phyloP scores from a whole-genome alignment of 176 grass and related monocot genomes.

The Zea mays region DNA sequence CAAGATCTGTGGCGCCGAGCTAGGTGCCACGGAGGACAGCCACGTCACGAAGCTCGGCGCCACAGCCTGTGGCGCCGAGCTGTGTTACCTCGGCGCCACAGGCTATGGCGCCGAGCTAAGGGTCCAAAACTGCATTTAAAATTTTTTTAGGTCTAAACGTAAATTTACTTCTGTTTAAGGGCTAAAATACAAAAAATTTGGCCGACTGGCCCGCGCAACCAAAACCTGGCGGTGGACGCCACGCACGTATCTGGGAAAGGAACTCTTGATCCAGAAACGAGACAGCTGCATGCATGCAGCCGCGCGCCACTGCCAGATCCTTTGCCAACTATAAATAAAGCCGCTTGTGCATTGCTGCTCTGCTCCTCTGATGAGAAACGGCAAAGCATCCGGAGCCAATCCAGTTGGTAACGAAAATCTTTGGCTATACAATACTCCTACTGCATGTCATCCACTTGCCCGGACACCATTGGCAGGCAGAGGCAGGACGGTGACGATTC shows the following conservation, averaged over 20 bases:
- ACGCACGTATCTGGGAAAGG: background rate
- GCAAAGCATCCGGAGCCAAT: background rate
- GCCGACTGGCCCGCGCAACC: background rate
- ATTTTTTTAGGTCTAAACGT: too few relatives aligned
- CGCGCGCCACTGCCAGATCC: background rate
- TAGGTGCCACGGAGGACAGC: too few relatives aligned
- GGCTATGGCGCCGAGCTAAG: too few relatives aligned
- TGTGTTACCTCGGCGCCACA: too few relatives aligned
- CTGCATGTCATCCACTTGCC: slow-evolving; percentile 12
- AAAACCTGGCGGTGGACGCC: background rate
- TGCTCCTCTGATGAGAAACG: background rate
- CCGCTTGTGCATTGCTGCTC: too few relatives aligned
- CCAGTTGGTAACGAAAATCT: background rate
- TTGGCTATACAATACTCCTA: background rate
- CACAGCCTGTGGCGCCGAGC: too few relatives aligned
- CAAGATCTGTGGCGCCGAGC: too few relatives aligned
- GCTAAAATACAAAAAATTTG: too few relatives aligned
- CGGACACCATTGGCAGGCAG: background rate
- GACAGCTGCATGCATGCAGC: slow-evolving; percentile 17
- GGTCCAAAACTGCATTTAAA: too few relatives aligned
- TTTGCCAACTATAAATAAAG: background rate
- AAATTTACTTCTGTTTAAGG: too few relatives aligned
- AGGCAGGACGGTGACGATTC: background rate
- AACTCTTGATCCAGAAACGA: background rate
- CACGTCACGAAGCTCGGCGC: too few relatives aligned